Conservation (phyloP, 208 protist species). For the Blechomonas ayalai region DNA sequence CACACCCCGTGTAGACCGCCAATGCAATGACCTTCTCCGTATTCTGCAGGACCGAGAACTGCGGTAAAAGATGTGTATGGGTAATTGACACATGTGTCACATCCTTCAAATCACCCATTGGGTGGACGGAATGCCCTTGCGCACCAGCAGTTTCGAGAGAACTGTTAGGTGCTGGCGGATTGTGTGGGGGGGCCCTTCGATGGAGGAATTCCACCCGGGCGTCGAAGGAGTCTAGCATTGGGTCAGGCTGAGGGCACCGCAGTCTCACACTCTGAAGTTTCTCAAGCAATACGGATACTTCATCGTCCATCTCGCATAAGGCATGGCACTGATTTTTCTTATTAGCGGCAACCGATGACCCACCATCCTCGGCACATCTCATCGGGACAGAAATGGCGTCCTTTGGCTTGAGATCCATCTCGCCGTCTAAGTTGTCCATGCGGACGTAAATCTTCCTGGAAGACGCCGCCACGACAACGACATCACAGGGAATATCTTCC, state of each 20-base stretch:
- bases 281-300: slow-evolving; percentile 1
- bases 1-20: slow-evolving; percentile 93
- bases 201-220: slow-evolving; percentile 26
- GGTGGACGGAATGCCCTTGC: too few species aligned
- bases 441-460: slow-evolving; percentile 64
- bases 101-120: not conserved
- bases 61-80: slow-evolving; percentile 75
- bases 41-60: slow-evolving; percentile 86
- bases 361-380: not conserved
- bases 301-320: slow-evolving; percentile 13
- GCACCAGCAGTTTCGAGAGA: not conserved
- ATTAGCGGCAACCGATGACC: not conserved
- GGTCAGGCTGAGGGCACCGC: slow-evolving; percentile 57
- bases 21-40: slow-evolving; percentile 72
- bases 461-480: slow-evolving; percentile 64
- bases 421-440: slow-evolving; percentile 93
- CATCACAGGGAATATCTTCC: slow-evolving; percentile 90
- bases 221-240: slow-evolving; percentile 89
- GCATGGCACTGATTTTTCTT: not conserved
- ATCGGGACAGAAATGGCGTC: slow-evolving; percentile 35
- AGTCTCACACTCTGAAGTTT: slow-evolving; percentile 24
- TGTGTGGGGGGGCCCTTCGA: not conserved
- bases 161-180: not conserved
- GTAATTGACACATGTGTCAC: slow-evolving; percentile 29
- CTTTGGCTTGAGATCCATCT: slow-evolving; percentile 90